These are phyloP conservation scores for Oleoguttula mirabilis DNA, from an alignment of 495 filamentous ascomycete genomes.

Conservation along the genomic window DNA sequence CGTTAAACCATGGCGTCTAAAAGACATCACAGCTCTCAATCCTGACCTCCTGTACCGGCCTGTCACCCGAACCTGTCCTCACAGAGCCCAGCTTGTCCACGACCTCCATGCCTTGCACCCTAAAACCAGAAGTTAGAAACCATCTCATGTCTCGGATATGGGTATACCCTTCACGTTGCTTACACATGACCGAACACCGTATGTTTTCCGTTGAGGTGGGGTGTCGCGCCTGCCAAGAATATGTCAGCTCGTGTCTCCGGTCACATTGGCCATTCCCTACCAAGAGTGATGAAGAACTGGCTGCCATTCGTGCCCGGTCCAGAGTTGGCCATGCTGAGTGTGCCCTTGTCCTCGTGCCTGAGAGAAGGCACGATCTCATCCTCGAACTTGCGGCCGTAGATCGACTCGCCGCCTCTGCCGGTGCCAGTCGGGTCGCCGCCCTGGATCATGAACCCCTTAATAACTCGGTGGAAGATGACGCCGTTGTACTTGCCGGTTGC, in stretches of 20 bases:
- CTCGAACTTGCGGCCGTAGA: conserved; percentile 21
- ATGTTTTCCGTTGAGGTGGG: conserved; percentile 20
- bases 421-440: conserved; percentile 21
- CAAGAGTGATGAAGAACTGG: conserved; percentile 23
- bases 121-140: too few species aligned
- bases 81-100: conserved; percentile 14
- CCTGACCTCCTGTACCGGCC: conserved; percentile 14
- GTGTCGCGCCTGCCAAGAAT: conserved; percentile 56
- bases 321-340: conserved; percentile 17
- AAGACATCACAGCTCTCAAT: conserved; percentile 14
- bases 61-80: conserved; percentile 10
- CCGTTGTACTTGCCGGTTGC: conserved; percentile 16
- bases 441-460: conserved; percentile 22
- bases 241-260: conserved; percentile 77
- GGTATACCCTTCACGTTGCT: too few species aligned
- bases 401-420: conserved; percentile 16
- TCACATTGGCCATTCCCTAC: not conserved
- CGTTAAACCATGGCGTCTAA: too few species aligned
- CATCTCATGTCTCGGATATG: too few species aligned
- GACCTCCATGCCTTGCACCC: conserved; percentile 15
- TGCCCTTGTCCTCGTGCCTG: conserved; percentile 15
- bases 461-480: conserved; percentile 23
- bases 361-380: conserved; percentile 18
- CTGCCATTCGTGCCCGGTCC: conserved; percentile 18
- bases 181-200: conserved; percentile 19